These are phyloP conservation scores for Fomitopsis pinicola DNA, from an alignment of 1,284 basidiomycete genomes.

Conservation along the genomic window DNA sequence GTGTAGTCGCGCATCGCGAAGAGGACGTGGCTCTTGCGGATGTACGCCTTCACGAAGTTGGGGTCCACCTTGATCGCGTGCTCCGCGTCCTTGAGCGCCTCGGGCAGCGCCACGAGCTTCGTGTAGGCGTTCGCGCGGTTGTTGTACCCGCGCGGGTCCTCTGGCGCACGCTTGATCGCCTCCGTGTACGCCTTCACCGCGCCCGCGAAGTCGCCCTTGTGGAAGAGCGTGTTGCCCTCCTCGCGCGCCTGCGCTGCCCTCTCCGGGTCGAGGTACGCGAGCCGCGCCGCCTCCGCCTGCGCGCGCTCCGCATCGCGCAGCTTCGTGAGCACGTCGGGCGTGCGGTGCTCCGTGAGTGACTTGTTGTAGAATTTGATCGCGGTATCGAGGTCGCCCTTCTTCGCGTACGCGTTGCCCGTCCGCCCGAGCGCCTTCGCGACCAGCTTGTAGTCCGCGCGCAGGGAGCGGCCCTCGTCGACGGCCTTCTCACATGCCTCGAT, in stretches of 20 bases:
- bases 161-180: slow-evolving; percentile 93
- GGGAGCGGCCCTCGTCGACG: slow-evolving; percentile 84
- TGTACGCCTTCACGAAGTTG: slow-evolving; percentile 91
- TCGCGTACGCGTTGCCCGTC: slow-evolving; percentile 82
- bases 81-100: slow-evolving; percentile 95
- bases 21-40: slow-evolving; percentile 89
- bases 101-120: slow-evolving; percentile 90
- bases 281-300: slow-evolving; percentile 74
- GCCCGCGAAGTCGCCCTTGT: slow-evolving; percentile 86
- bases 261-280: slow-evolving; percentile 88
- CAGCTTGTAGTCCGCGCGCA: slow-evolving; percentile 79
- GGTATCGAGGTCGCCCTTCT: slow-evolving; percentile 72
- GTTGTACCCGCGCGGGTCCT: slow-evolving; percentile 91
- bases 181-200: slow-evolving; percentile 94
- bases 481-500: slow-evolving; percentile 95
- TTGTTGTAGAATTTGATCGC: slow-evolving; percentile 92
- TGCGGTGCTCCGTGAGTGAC: slow-evolving; percentile 95
- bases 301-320: slow-evolving; percentile 82
- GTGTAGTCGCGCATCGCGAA: slow-evolving; percentile 91
- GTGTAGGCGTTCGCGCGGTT: slow-evolving; percentile 97
- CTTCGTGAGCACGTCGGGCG: slow-evolving; percentile 90
- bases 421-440: slow-evolving; percentile 88
- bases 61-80: slow-evolving; percentile 92
- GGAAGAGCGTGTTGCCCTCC: slow-evolving; percentile 92
- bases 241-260: slow-evolving; percentile 84